Percentiles rank a stretch among this genome's conserved stretches.
phyloP scores from a whole-genome alignment of 345 rosid genomes.

The Eucalyptus shirleyi region DNA sequence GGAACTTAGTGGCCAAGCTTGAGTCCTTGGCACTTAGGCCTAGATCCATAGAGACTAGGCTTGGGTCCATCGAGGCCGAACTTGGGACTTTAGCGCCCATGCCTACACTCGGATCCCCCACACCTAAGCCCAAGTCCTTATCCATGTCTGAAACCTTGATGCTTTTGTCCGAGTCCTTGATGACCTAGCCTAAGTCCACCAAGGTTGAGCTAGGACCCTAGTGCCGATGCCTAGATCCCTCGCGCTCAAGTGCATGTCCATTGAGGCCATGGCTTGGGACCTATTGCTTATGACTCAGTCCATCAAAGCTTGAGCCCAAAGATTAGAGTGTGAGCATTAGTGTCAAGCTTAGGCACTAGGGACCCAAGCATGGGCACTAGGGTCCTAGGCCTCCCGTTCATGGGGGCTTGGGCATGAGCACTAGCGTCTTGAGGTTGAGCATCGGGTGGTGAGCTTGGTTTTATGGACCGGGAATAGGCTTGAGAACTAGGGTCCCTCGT shows the following conservation, averaged over 20 bases:
- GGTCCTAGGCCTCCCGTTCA: not conserved
- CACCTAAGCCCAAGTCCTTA: fast-evolving
- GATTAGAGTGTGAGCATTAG: not conserved
- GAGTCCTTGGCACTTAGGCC: not conserved
- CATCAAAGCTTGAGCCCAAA: not conserved
- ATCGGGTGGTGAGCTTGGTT: not conserved
- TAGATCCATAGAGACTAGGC: not conserved
- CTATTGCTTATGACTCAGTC: fast-evolving
- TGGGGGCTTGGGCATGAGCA: not conserved
- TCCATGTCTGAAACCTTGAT: not conserved
- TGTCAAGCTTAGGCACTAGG: not conserved
- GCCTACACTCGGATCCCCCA: not conserved
- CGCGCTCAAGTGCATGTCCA: not conserved
- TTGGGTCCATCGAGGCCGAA: not conserved
- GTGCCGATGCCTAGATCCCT: not conserved
- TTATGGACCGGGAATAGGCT: fast-evolving
- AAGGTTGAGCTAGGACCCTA: fast-evolving
- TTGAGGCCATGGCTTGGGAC: not conserved
- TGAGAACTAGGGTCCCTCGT: not conserved
- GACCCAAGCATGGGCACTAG: not conserved
- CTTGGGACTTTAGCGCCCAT: not conserved
- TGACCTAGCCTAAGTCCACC: fast-evolving
- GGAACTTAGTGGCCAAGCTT: not conserved
- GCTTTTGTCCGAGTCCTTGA: fast-evolving
- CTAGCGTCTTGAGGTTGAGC: not conserved